Percentiles rank a stretch among this genome's conserved stretches.
Conservation (phyloP, 352 stramenopile genomes). For the Elongisporangium prolatum region DNA sequence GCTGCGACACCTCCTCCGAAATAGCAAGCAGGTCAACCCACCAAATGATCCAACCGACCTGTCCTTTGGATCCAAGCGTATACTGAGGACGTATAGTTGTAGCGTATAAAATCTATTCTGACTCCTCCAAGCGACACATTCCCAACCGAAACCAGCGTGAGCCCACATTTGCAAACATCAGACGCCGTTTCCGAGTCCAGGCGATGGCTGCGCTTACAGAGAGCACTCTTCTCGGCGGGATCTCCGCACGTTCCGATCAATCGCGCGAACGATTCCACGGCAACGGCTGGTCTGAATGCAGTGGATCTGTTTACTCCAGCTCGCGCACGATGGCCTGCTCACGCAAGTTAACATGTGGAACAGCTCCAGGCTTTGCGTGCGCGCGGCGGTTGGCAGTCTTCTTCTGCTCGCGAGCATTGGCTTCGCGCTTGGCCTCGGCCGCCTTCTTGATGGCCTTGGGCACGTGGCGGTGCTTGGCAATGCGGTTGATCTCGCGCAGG, state of each 20-base stretch:
- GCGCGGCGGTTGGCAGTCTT: constrained; percentile 84
- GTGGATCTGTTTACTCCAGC: constrained; percentile 54
- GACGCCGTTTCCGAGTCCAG: not conserved
- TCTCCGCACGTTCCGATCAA: not conserved
- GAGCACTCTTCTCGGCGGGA: not conserved
- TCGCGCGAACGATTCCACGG: not conserved
- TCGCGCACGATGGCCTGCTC: constrained; percentile 75
- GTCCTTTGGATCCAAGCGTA: not conserved
- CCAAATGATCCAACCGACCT: not conserved
- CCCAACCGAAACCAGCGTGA: not conserved
- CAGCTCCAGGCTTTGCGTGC: constrained; percentile 71
- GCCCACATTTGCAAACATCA: not conserved
- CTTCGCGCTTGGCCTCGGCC: constrained; percentile 82
- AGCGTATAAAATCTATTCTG: not conserved
- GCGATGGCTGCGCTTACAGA: not conserved
- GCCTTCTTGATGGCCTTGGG: constrained; percentile 99
- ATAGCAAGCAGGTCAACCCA: not conserved
- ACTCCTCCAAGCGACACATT: not conserved
- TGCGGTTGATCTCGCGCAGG: constrained; percentile 94
- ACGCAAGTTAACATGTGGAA: constrained; percentile 69
- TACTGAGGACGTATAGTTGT: not conserved
- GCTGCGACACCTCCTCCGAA: not conserved
- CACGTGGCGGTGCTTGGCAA: constrained; percentile 91
- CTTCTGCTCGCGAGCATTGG: constrained; percentile 70
- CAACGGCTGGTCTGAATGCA: not conserved